Evolutionary conservation across 345 rosid species (phyloP), one percentile per base, ranked within the genome.

Genomic region (Kandelia obovata): DNA sequence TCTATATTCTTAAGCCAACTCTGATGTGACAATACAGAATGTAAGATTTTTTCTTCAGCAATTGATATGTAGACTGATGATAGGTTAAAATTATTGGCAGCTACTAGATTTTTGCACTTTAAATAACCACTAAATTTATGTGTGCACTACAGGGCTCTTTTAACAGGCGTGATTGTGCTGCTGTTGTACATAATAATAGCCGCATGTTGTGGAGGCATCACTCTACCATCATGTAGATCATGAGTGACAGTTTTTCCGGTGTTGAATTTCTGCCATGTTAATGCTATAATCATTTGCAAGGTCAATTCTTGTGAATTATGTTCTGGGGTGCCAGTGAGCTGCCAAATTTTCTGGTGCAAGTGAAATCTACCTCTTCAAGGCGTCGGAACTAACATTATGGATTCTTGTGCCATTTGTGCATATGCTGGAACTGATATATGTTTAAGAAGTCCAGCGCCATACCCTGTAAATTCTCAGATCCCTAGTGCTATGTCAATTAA

Each of bases 131-230:
- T 46, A 58, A 46, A 21, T 31, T 28, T 57, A 16, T 52, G 15
- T 73, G 62, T 53, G 17, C 46, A 43, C 77, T 57, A 72, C 96
- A 92, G 98, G 98, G 90, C 86, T 35, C 28, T 95, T 81, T 75
- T 95, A 78, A 95, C 97, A 10, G 79, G 83, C 78, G 76, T 90
- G 83, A 90, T 95, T 62, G 90, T 95, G 70, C 72, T 92, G 66
- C 72, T 92, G 78, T 84, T 95, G 58, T 95, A 90, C 81, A 76
- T 92, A 66, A 82, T 95, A 58, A 90, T 95, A 57, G 98, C 99
- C 65, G 96, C 87, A 70, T 83, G 82, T 71, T 95, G 99, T 52
- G 98, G 99, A 75, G 98, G 99, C 85, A 79, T 92, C 79, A 84
- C 90, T 60, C 64, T 95, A 70, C 86, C 97, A 26, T 83, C 91